These are phyloP conservation scores for Ustilago trichophora DNA, from an alignment of 1,284 basidiomycete genomes.

Conservation along the genomic window DNA sequence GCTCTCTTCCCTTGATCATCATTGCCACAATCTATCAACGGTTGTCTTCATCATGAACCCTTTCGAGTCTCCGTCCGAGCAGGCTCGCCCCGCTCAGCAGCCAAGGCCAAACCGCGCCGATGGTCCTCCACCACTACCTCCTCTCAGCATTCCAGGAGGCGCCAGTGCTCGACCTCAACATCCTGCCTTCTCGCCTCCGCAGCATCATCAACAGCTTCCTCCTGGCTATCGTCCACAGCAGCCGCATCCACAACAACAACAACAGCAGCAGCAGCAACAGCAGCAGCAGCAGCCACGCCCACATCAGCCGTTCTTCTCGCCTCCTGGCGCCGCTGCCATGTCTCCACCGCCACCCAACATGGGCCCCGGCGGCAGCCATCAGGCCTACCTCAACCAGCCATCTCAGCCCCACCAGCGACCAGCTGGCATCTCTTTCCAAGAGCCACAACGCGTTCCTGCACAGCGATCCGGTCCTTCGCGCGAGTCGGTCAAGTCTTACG, in stretches of 20 bases:
- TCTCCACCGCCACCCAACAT: constrained; percentile 13
- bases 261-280: constrained; percentile 23
- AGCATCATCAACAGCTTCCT: constrained; percentile 40
- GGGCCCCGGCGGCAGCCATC: constrained; percentile 16
- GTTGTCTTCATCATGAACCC: constrained; percentile 47
- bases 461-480: constrained; percentile 47
- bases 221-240: constrained; percentile 36
- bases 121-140: constrained; percentile 37
- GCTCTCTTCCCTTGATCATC: not conserved
- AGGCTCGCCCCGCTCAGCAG: constrained; percentile 8
- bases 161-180: constrained; percentile 16
- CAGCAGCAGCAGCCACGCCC: constrained; percentile 6
- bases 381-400: constrained; percentile 16
- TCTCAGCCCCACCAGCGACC: constrained; percentile 13
- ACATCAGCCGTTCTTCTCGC: constrained; percentile 27
- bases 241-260: constrained; percentile 11
- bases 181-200: constrained; percentile 6
- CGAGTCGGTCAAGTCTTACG: constrained; percentile 51
- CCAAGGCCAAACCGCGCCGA: constrained; percentile 18
- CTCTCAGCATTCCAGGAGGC: constrained; percentile 33
- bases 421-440: constrained; percentile 56
- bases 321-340: constrained; percentile 9
- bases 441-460: constrained; percentile 34
- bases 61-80: constrained; percentile 32
- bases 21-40: too few species aligned